phyloP scores from a whole-genome alignment of 257 asterid genomes.

The Nicotiana attenuata region DNA sequence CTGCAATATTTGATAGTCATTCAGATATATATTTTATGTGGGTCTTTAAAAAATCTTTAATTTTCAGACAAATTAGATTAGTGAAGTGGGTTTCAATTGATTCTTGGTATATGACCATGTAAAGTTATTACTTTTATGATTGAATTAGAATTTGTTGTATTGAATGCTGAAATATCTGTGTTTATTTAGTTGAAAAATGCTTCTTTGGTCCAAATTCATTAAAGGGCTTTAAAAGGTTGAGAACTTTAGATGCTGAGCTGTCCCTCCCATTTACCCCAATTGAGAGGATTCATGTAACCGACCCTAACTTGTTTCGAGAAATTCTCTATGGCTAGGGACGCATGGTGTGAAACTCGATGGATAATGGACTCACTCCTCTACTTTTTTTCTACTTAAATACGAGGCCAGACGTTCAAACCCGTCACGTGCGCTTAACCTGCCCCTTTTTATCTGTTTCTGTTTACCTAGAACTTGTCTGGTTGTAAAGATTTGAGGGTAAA shows the following conservation, averaged over 20 bases:
- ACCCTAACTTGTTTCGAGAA: no score
- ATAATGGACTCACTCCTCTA: no score
- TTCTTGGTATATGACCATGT: background rate
- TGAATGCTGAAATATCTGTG: background rate
- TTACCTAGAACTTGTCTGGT: background rate
- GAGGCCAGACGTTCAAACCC: no score
- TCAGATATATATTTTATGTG: background rate
- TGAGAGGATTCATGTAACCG: no score
- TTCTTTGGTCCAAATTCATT: background rate
- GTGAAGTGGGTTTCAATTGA: background rate
- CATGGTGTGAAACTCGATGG: no score
- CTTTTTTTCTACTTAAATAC: no score
- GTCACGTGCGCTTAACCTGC: no score
- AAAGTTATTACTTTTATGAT: background rate
- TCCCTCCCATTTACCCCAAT: background rate
- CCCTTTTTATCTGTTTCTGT: no score
- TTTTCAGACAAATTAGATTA: background rate
- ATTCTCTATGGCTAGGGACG: no score
- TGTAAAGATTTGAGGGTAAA: background rate
- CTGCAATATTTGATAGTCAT: background rate
- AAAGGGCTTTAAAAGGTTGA: background rate
- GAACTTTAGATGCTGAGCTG: background rate
- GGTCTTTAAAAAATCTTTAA: background rate
- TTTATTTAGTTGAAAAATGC: background rate
- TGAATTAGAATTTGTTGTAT: background rate